phyloP scores from a whole-genome alignment of 352 stramenopile species.

The Discostella stelligera region DNA sequence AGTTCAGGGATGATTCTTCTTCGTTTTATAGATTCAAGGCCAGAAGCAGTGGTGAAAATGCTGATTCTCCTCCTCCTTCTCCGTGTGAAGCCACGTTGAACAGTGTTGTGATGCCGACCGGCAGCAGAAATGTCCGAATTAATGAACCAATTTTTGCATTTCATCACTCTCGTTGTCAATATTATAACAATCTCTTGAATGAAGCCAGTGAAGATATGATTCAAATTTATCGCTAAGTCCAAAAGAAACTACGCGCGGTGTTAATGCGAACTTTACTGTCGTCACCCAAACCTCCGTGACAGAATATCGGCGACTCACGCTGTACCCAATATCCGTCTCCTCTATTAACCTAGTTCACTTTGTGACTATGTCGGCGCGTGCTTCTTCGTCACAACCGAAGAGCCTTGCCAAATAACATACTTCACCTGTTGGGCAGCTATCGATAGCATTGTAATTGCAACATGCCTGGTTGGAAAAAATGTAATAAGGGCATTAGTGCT shows the following conservation, averaged over 20 bases:
- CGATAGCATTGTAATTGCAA: neutral
- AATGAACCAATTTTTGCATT: too few species aligned
- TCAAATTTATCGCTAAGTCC: too few species aligned
- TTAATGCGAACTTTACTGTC: too few species aligned
- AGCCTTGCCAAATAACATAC: neutral
- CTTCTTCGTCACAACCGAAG: neutral
- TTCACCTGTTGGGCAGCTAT: neutral
- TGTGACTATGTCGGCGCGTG: neutral
- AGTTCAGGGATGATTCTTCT: neutral
- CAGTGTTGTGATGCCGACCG: too few species aligned
- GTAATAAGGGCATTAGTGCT: neutral
- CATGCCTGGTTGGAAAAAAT: too few species aligned
- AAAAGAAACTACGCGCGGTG: too few species aligned
- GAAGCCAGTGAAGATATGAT: too few species aligned
- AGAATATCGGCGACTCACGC: neutral
- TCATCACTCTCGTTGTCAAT: too few species aligned
- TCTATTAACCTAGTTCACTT: neutral
- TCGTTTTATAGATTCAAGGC: slow-evolving; percentile 3
- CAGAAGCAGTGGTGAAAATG: neutral
- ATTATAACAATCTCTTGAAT: too few species aligned
- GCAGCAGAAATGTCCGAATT: too few species aligned
- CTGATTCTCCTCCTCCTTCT: neutral
- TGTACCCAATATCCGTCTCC: neutral
- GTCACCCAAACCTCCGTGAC: too few species aligned
- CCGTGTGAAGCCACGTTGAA: neutral